Conservation (phyloP, 306 rosid species). For the Dryas alaskensis region DNA sequence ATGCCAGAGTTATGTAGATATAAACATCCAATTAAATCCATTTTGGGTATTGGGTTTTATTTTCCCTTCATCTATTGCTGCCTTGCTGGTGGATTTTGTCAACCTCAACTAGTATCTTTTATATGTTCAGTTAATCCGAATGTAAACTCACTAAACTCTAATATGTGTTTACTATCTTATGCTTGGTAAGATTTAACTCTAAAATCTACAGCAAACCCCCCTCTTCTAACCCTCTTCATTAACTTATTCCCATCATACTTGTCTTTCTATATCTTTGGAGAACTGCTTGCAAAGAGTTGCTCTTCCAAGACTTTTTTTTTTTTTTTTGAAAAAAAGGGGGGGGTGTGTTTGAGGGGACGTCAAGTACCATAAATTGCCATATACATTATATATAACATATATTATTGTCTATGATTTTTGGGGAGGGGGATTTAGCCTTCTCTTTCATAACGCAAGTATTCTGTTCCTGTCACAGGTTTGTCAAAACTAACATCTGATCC, state of each 20-base stretch:
- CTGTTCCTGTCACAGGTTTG: conserved; percentile 58
- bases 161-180: too few relatives aligned
- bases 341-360: too few relatives aligned
- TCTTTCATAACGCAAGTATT: conserved; percentile 1
- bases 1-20: not conserved
- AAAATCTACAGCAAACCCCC: not conserved
- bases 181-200: not conserved
- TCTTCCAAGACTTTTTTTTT: too few relatives aligned
- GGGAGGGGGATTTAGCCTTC: not conserved
- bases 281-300: not conserved
- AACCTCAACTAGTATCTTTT: too few relatives aligned
- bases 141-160: too few relatives aligned
- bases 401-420: too few relatives aligned
- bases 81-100: too few relatives aligned
- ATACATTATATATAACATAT: too few relatives aligned
- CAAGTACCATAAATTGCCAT: too few relatives aligned
- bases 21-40: not conserved
- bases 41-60: not conserved
- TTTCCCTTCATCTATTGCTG: not conserved
- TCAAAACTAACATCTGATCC: conserved; percentile 92
- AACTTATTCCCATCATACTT: not conserved
- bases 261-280: not conserved
- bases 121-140: too few relatives aligned
- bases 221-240: not conserved
- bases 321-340: too few relatives aligned